Base-by-base conservation (phyloP, 2,329 filamentous ascomycete species). In the Gaeumannomyces sp. region DNA sequence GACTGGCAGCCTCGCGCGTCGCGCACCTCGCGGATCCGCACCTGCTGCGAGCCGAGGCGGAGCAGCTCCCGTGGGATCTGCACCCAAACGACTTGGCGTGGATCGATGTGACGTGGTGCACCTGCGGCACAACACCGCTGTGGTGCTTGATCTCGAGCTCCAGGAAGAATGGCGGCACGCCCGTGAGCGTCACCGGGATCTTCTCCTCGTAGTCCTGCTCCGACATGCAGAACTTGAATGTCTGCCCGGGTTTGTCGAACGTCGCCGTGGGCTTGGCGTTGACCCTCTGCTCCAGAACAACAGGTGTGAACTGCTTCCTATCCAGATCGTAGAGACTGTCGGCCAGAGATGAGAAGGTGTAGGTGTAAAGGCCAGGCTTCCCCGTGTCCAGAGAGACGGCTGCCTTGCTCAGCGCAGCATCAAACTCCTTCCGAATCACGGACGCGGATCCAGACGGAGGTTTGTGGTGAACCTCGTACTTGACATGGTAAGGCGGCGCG, bases 91-190 rank as follows among this genome's bases (percentile, higher is more conserved):
- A 83, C 73, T 89, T 89, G 31, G 86, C 84, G 65, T 86, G 84
- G 71, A 99, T 93, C 68, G 92, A 89, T 13, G 91, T 86, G 68
- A 97, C 89, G 62, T 88, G 87, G 74, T 96, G 89, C 27, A 90
- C 86, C 73, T 98, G 93, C 0, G 93, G 88, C 68, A 89, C 88
- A 13, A 87, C 85, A 31, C 88, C 90, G 64, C 91, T 89, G 72
- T 96, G 90, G 72, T 98, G 94, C 78, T 93, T 96, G 76, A 99
- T 92, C 72, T 94, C 93, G 29, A 98, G 84, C 74, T 98, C 95
- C 5, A 99, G 81, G 61, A 89, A 89, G 79, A 99, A 99, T 0
- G 95, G 95, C 8, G 94, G 87, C 22, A 89, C 81, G 56, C 95
- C 95, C 66, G 90, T 90, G 25, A 99, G 83, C 2, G 85, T 88